Evolutionary conservation across 768 basidiomycete genomes (phyloP), one percentile per base, ranked within the genome.

Genomic region (Lyophyllum decastes): DNA sequence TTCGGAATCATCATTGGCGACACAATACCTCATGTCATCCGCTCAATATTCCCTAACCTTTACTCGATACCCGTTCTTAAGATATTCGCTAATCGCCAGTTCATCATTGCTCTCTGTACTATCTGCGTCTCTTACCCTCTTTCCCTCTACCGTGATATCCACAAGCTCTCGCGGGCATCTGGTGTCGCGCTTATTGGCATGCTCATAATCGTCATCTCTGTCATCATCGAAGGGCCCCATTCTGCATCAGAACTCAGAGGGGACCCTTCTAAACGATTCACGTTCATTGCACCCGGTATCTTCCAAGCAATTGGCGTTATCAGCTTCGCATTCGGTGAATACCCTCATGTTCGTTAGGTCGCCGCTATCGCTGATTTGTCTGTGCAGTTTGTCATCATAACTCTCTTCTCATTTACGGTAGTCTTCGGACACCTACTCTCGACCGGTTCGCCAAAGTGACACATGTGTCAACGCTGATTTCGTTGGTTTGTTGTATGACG

Each of bases 1-100:
- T 98, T 98, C 70, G 93, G 94, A 26, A 96, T 98, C 65, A 98
- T 98, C 64, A 94, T 97, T 54, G 95, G 97, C 61, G 97, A 99
- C 74, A 96, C 96, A 9, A 89, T 98, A 66, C 95, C 97, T 1
- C 92, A 94, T 67, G 95, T 98, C 70, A 85, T 98, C 64, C 88
- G 88, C 56, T 92, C 84, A 45, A 66, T 94, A 70, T 92, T 98
- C 68, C 95, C 95, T 30, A 78, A 71, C 17, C 75, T 88, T 49
- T 66, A 81, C 52, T 75, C 78, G 44, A 87, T 87, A 70, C 89
- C 93, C 59, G 72, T 97, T 57, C 81, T 95, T 55, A 84, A 79
- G 25, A 69, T 95, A 57, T 80, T 99, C 70, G 78, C 89, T 41
- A 89, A 94, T 68, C 90, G 96, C 45, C 86, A 92, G 70, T 92